A percentile compares a stretch with the other conserved stretches of the same genome.
Evolutionary conservation across 148 eudicot species (phyloP).

Genomic region (Hydrangea macrophylla): DNA sequence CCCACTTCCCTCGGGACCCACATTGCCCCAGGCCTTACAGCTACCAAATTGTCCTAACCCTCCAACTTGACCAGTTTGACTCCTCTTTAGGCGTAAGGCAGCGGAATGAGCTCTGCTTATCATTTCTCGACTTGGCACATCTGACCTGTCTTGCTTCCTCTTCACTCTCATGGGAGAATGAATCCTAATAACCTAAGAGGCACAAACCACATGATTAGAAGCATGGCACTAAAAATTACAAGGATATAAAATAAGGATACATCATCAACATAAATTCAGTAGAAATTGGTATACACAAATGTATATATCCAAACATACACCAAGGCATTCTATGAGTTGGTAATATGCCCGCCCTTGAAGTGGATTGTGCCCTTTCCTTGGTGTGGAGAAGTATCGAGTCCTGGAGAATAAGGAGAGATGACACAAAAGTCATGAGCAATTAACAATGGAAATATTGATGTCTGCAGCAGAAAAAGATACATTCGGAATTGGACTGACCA

Average conservation of each 20-base stretch:
- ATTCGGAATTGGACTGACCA: constrained; percentile 49
- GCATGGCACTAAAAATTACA: not conserved
- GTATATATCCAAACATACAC: constrained; percentile 43
- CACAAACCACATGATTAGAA: not conserved
- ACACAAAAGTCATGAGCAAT: not conserved
- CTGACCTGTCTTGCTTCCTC: constrained; percentile 85
- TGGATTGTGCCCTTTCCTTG: constrained; percentile 95
- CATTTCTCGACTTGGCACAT: constrained; percentile 73
- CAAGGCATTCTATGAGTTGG: constrained; percentile 97
- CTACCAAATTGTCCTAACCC: constrained; percentile 82
- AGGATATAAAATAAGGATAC: no score
- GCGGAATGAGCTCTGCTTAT: constrained; percentile 79
- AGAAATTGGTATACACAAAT: no score
- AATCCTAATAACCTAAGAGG: constrained; percentile 76
- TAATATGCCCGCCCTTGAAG: constrained; percentile 99
- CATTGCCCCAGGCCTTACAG: constrained; percentile 92
- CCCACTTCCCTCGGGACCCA: constrained; percentile 45
- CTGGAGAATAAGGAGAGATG: constrained; percentile 24
- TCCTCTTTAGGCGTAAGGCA: constrained; percentile 64
- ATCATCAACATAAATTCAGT: no score
- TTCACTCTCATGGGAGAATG: constrained; percentile 96
- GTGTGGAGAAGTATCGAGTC: constrained; percentile 96
- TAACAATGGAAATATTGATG: not conserved
- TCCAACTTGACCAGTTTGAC: constrained; percentile 37
- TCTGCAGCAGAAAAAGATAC: not conserved